A percentile compares a stretch with the other conserved stretches of the same genome.
Evolutionary conservation across 805 yeast species (phyloP).

Genomic region (Metschnikowia peoriensis): DNA sequence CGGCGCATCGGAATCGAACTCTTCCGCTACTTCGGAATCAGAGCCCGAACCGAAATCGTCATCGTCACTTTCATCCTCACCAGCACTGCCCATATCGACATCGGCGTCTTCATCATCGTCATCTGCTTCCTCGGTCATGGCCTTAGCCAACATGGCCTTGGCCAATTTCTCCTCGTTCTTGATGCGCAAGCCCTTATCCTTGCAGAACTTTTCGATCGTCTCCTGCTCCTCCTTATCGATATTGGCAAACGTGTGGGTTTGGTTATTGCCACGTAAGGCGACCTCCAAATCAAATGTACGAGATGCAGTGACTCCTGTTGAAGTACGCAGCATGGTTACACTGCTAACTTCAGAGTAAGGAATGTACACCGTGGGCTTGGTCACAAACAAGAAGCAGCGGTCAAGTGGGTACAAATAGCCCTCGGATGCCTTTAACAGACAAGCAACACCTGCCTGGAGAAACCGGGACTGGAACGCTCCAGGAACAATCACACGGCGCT

Average conservation of each 20-base stretch:
- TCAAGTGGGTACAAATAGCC: conserved; percentile 93
- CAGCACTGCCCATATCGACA: conserved; percentile 68
- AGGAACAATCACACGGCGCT: conserved; percentile 79
- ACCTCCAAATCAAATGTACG: conserved; percentile 93
- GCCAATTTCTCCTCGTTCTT: conserved; percentile 90
- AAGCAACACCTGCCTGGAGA: conserved; percentile 81
- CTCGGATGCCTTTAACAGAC: conserved; percentile 93
- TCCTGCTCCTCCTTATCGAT: conserved; percentile 88
- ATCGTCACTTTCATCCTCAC: conserved; percentile 74
- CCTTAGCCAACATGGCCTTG: conserved; percentile 75
- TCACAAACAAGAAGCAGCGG: conserved; percentile 83
- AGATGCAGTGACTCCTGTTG: conserved; percentile 67
- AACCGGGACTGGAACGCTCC: conserved; percentile 76
- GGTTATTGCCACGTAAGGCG: conserved; percentile 57
- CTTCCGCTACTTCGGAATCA: conserved; percentile 79
- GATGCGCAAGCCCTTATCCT: conserved; percentile 72
- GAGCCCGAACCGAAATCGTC: conserved; percentile 74
- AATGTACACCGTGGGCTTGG: conserved; percentile 90
- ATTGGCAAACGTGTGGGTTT: conserved; percentile 81
- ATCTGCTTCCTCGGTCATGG: conserved; percentile 59
- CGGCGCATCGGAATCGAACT: conserved; percentile 68
- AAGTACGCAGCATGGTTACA: conserved; percentile 85
- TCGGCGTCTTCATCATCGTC: conserved; percentile 52
- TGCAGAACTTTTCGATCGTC: conserved; percentile 70
- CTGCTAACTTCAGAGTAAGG: conserved; percentile 78